These are phyloP conservation scores for Blepharisma stoltei DNA, from an alignment of 73 alveolate genomes.

Conservation along the genomic window DNA sequence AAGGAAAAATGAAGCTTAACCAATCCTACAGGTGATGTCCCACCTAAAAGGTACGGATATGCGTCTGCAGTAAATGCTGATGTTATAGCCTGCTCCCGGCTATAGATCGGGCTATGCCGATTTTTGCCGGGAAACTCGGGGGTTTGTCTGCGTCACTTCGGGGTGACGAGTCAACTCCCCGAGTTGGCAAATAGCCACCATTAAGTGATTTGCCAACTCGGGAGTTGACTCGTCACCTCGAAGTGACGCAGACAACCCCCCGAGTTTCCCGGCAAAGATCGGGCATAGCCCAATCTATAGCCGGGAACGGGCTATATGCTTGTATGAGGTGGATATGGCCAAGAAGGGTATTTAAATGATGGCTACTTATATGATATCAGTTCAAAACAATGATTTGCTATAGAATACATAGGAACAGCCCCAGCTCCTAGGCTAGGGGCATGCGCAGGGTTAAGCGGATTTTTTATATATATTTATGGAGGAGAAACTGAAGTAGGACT, in stretches of 20 bases:
- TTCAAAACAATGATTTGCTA: background rate
- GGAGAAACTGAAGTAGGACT: background rate
- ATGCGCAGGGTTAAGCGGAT: background rate
- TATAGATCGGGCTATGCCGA: no score
- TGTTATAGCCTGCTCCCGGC: no score
- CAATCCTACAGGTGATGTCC: background rate
- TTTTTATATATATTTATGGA: background rate
- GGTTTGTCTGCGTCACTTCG: no score
- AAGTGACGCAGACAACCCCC: no score
- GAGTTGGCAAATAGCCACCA: no score
- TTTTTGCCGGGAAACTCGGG: no score
- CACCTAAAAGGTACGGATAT: background rate
- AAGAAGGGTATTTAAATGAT: background rate
- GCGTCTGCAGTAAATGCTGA: background rate
- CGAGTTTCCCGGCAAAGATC: no score
- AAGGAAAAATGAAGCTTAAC: background rate
- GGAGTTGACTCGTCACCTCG: no score
- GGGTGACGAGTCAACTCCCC: no score
- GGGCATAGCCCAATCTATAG: no score
- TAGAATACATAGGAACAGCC: background rate
- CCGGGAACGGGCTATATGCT: no score
- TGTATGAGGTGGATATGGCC: background rate
- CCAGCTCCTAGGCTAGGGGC: background rate
- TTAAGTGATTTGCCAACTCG: no score
- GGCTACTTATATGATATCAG: background rate